Base-by-base conservation (phyloP, 2,329 filamentous ascomycete genomes). In the Colletotrichum tamarilloi region DNA sequence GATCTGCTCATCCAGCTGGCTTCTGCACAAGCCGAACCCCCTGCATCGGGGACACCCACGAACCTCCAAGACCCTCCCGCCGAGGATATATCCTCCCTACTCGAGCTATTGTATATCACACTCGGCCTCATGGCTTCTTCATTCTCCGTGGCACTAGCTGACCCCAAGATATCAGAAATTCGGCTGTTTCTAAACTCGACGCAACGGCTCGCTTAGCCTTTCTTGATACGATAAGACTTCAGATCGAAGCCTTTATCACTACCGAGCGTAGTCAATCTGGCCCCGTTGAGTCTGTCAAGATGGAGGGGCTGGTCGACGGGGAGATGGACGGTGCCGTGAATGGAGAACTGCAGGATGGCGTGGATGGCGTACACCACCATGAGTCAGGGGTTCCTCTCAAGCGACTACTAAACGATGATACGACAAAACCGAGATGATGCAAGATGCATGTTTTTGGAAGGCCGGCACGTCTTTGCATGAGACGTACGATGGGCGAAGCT, bases 1-100 rank as follows among this genome's bases (percentile, higher is more conserved):
- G 74, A 75, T 49, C 14, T 75, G 12, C n/a, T 74, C 64, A 71
- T 74, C 24, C 62, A 72, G 19, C 63, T 74, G 14, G 62, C 72
- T 68, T 71, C 70, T 5, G 38, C 26, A 35, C 30, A 52, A 38
- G 32, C 69, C n/a, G 58, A 63, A 11, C 30, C 70, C 46, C 55
- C 70, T 12, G 24, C 53, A 12, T 12, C 67, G 11, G 59, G 66
- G 62, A 46, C 32, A 49, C 0, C 60, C 42, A 24, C 16, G 11
- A 52, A 65, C 26, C 59, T 6, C 12, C 11, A 30, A 9, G 22
- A 28, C 22, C 16, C 59, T n/a, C 55, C 66, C 11, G 32, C 42
- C 16, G 57, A 75, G 26, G 73, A 75, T 38, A 19, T 74, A 1
- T 63, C 69, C 3, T 69, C 73, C 11, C 53, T 74, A 6, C 11